A percentile compares a stretch with the other conserved stretches of the same genome.
phyloP scores from a whole-genome alignment of 768 basidiomycete genomes.

The Coprinopsis cinerea region DNA sequence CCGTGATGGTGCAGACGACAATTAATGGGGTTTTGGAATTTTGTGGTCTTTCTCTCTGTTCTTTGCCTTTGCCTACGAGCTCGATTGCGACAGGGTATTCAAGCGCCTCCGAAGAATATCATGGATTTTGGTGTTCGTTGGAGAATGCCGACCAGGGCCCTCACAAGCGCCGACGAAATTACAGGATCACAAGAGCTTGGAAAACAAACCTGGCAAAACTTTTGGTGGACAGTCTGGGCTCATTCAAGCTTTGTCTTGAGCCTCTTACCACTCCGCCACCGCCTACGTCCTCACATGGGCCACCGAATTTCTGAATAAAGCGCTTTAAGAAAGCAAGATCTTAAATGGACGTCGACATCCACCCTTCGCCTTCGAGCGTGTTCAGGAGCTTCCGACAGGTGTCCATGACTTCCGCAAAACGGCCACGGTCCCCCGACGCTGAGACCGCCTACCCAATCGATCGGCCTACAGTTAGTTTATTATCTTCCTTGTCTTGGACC shows the following conservation, averaged over 20 bases:
- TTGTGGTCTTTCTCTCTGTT: too few species aligned
- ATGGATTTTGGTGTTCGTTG: too few species aligned
- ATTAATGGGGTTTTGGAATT: too few species aligned
- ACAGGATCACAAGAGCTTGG: neutral
- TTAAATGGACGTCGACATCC: conserved; percentile 57
- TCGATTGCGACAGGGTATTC: too few species aligned
- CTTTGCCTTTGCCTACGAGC: too few species aligned
- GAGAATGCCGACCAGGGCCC: too few species aligned
- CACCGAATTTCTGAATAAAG: neutral
- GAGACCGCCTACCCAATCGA: conserved; percentile 35
- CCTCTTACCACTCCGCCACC: too few species aligned
- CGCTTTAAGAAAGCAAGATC: conserved; percentile 19
- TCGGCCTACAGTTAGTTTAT: conserved; percentile 49
- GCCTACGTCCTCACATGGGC: neutral
- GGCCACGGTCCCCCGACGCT: conserved; percentile 59
- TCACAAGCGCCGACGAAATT: neutral
- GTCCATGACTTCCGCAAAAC: conserved; percentile 33
- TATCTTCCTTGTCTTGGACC: conserved; percentile 1
- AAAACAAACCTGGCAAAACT: neutral
- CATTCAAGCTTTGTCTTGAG: neutral
- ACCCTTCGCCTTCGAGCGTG: conserved; percentile 29
- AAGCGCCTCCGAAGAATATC: too few species aligned
- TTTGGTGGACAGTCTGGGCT: neutral
- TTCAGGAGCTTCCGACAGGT: conserved; percentile 29
- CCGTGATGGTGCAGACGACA: too few species aligned